These are phyloP conservation scores for Fusarium sp. DNA, from an alignment of 2,329 filamentous ascomycete genomes.

Conservation along the genomic window DNA sequence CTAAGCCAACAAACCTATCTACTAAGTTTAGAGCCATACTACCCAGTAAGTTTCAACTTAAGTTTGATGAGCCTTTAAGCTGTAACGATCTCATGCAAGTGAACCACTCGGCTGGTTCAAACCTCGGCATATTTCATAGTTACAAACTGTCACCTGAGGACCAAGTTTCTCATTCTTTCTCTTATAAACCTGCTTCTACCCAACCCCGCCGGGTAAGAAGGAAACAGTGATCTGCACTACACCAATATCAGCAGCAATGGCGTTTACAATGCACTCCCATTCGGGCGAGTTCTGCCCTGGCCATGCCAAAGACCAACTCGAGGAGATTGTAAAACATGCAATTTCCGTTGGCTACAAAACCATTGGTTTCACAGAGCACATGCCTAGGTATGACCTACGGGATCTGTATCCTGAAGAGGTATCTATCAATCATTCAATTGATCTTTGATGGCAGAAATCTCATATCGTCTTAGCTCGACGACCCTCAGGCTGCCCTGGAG, in stretches of 20 bases:
- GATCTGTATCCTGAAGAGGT: slow-evolving; percentile 97
- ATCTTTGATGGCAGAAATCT: background rate
- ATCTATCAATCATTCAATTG: background rate
- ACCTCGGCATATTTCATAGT: background rate
- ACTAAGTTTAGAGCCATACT: slow-evolving; percentile 13
- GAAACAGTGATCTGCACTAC: background rate
- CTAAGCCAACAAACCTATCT: background rate
- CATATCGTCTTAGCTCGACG: slow-evolving; percentile 56
- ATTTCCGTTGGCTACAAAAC: slow-evolving; percentile 82
- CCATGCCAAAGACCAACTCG: slow-evolving; percentile 86
- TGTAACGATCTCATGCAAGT: slow-evolving; percentile 2
- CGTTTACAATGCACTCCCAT: slow-evolving; percentile 97
- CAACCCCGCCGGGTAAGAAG: background rate
- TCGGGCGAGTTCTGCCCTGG: slow-evolving; percentile 96
- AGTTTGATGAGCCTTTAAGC: slow-evolving; percentile 13
- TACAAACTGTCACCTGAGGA: background rate
- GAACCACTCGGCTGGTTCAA: background rate
- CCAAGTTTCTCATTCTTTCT: background rate
- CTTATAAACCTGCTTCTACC: background rate
- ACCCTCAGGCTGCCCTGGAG: slow-evolving; percentile 61
- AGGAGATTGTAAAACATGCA: slow-evolving; percentile 83
- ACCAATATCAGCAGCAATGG: slow-evolving; percentile 69
- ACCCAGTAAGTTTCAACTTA: slow-evolving; percentile 3
- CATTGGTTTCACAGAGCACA: slow-evolving; percentile 93
- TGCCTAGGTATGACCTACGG: slow-evolving; percentile 77